Conservation (phyloP, 2,329 filamentous ascomycete genomes). For the Drechmeria coniospora region DNA sequence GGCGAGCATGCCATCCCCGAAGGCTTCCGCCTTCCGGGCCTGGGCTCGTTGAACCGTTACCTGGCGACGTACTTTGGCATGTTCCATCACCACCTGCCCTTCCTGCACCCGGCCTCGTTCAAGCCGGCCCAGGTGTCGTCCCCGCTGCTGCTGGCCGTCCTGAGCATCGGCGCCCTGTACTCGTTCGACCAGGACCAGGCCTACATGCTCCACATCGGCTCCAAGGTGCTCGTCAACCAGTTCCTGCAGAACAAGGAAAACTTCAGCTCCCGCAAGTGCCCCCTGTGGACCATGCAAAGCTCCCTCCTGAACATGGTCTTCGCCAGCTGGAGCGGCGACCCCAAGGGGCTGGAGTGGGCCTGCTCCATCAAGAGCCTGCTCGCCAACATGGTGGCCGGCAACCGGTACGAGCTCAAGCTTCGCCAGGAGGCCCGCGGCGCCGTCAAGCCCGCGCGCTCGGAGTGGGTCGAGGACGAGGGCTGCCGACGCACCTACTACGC, state of each 20-base stretch:
- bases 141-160: conserved; percentile 69
- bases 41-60: conserved; percentile 75
- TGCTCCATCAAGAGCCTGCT: conserved; percentile 97
- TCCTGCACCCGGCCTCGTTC: conserved; percentile 87
- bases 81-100: conserved; percentile 93
- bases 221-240: conserved; percentile 92
- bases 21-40: conserved; percentile 73
- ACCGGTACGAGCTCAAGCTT: conserved; percentile 89
- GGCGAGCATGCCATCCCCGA: conserved; percentile 70
- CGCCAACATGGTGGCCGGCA: conserved; percentile 96
- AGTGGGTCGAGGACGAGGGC: conserved; percentile 96
- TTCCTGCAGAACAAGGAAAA: conserved; percentile 97
- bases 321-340: conserved; percentile 96
- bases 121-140: conserved; percentile 65
- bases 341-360: conserved; percentile 95
- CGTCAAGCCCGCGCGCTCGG: conserved; percentile 58
- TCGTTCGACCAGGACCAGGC: conserved; percentile 95
- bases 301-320: conserved; percentile 97
- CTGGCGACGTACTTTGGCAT: conserved; percentile 91
- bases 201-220: conserved; percentile 93
- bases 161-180: conserved; percentile 92
- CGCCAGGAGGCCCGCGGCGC: conserved; percentile 76
- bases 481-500: conserved; percentile 95
- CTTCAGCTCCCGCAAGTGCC: conserved; percentile 94
- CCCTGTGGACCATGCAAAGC: conserved; percentile 95